Base-by-base conservation (phyloP, 768 basidiomycete species). In the Podaxis carcinomalis region DNA sequence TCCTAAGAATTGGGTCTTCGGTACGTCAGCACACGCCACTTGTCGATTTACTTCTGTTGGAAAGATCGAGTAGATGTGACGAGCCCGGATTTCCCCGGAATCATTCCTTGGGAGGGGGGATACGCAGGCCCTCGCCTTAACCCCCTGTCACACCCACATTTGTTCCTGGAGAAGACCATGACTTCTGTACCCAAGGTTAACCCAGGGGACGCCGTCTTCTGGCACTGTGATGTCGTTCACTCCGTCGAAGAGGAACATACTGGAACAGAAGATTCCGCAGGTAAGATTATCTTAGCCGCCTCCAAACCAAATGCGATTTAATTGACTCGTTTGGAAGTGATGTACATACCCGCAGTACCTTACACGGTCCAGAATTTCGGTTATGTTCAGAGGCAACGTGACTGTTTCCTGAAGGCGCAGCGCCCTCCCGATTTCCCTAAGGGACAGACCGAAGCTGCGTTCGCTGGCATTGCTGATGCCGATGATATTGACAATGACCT, bases 161-260 rank as follows among this genome's bases (percentile, higher is more conserved):
- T 92, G 57, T 75, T 77, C 61, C 77, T 91, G 1, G 78, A 80
- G 0, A 72, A 81, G 51, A 85, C 84, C 1, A 90, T 92, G 88
- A 83, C 83, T 27, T 84, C 86, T 1, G 77, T 89, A 7, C 90
- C 90, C 1, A 82, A 78, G 63, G 90, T 92, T 4, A 75, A 78
- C 55, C 89, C 90, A 0, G 91, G 91, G 1, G 90, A 92, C 67
- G 84, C 87, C 66, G 87, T 90, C 2, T 90, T 88, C 72, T 91
- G 90, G 88, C 88, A 89, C 65, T 87, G 85, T 59, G 81, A 83
- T 68, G 77, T 80, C 27, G 70, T 81, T 5, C 81, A 83, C 64
- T 70, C 80, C 1, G 81, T 83, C 25, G 81, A 83, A 65, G 56
- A 64, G 46, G 77, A 83, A 58, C 86, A 89, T 68, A 77, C 71